Evolutionary conservation across 768 basidiomycete species (phyloP), one percentile per base, ranked within the genome.

Genomic region (Podaxis rugospora): DNA sequence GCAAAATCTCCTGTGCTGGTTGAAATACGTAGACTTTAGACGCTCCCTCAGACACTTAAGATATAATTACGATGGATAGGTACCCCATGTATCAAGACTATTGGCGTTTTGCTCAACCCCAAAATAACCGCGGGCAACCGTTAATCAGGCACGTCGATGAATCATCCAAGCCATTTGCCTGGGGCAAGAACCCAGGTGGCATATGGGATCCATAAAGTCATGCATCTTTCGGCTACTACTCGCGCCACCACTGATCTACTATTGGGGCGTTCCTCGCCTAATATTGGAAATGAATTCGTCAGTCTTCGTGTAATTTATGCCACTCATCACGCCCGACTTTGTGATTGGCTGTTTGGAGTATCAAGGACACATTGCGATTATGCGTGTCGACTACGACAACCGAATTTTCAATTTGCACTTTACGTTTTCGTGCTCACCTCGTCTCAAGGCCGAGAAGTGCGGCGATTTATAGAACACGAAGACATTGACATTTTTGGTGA

Each of bases 121-220:
- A 81, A 84, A 67, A 77, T 84, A 36, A 76, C 84, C 25, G 81
- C 83, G 14, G 81, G 83, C 60, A 80, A 82, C 64, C 83, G 83
- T 32, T 32, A 32, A 32, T 32, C 32, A 64, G 82, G 83, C 58
- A 75, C 78, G 75, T 79, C 27, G 81, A 80, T 28, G 78, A 77
- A 18, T 79, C 79, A 21, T 69, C 83, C 46, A 78, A 77, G 53
- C 83, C 83, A n/a, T 84, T 84, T 74, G 74, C 80, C 61, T 85
- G 81, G 83, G 83, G 82, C 11, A 76, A 80, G 67, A 83, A 84
- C 66, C 81, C 83, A 62, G 65, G 80, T 63, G 21, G 62, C 37
- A 71, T 68, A 40, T 69, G 68, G 66, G 62, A 62, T 61, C 58
- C 65, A 66, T 70, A 56, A 32, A 67, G 70, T 63, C 37, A 28